Base-by-base conservation (phyloP, 2,329 filamentous ascomycete species). In the Alternaria panax region DNA sequence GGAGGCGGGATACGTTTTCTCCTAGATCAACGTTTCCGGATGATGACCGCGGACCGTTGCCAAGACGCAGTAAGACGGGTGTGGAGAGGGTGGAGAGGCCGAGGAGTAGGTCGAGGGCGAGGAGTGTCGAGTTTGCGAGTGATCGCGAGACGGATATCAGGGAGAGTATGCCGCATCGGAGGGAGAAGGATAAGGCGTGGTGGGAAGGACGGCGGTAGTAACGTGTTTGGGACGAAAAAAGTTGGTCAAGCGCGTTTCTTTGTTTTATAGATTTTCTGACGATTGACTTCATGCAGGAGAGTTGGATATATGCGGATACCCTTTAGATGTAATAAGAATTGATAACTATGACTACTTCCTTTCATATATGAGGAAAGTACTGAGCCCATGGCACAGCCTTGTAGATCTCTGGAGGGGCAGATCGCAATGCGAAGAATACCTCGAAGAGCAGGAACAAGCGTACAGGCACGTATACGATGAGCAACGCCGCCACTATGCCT, bases 81-180 rank as follows among this genome's bases (percentile, higher is more conserved):
- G 34, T 38, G 34, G 34, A 38, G 4, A 64, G 63, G 54, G 57
- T 59, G 38, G 60, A 57, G 50, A 9, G 59, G 12, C 53, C 59
- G 59, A 54, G 70, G 47, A 69, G 68, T 52, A 59, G 60, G 47
- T 65, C 63, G 36, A 46, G 72, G 5, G 65, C 67, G 20, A 42
- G 69, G 25, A 74, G 71, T 42, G 60, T 71, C 36, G 69, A 70
- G 34, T 71, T 67, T 60, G 70, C 57, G 8, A 60, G 72, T 48
- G 69, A 73, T 28, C 57, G 75, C 5, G 73, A 74, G 61, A 75
- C 69, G 52, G 71, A 75, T 47, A 66, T 76, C 41, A 53, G 73
- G 22, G 73, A 74, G 46, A 62, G 27, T 22, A 75, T 77, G 75
- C 75, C 75, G 57, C 75, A 77, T 70, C 57, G 73, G 14, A 56